Base-by-base conservation (phyloP, 2,329 filamentous ascomycete genomes). In the Aspergillus sp. region DNA sequence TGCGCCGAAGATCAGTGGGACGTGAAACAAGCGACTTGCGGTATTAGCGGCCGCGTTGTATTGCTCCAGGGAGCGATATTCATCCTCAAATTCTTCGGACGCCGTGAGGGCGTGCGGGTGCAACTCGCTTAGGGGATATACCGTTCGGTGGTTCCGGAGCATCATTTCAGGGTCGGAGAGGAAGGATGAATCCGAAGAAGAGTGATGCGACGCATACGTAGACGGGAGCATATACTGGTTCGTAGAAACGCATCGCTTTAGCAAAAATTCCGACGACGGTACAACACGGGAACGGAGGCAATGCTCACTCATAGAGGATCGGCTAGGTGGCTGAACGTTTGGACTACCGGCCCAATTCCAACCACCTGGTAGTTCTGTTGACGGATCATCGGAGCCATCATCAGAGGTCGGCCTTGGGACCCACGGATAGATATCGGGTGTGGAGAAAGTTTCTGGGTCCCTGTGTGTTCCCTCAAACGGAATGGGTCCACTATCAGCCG, bases 301-400 rank as follows among this genome's bases (percentile, higher is more conserved):
- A 71, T 76, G 76, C 87, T 85, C 86, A 88, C 86, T 86, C 81
- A 87, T 85, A 81, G 84, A 83, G 72, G 86, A 87, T 80, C 87
- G 86, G 78, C 84, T 86, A 68, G 87, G 85, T 73, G 91, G 91
- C 72, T 92, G 83, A 71, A 95, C 88, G 81, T 93, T 94, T 74
- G 92, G 91, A 68, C 87, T 85, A 64, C 88, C 83, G 54, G 89
- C 91, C 79, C 95, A 91, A 64, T 88, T 85, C 92, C 92, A 97
- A 62, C 91, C 92, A 70, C 84, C 86, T 46, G 93, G 92, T 62
- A 96, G 86, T 71, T 71, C 75, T 65, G 71, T 81, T 71, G 65
- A 66, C 30, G 81, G 73, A 31, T 80, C 80, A 13, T 85, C 72
- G 8, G 75, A 81, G 15, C 82, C 82, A 6, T 83, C 83, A 59